These are phyloP conservation scores for Paecilomyces dactylethromorphus DNA, from an alignment of 2,329 filamentous ascomycete genomes.

Conservation along the genomic window DNA sequence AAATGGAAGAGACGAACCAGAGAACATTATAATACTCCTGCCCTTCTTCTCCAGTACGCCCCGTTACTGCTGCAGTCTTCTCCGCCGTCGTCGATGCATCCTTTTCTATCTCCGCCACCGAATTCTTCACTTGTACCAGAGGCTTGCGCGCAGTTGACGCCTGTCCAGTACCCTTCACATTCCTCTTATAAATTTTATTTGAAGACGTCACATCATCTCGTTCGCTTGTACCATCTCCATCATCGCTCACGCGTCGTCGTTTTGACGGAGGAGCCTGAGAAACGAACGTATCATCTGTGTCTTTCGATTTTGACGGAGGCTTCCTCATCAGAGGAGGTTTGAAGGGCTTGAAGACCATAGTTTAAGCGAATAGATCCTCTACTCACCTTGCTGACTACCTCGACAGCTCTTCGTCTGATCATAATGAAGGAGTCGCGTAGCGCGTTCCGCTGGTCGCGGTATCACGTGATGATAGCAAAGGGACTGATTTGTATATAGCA, in stretches of 20 bases:
- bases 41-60: slow-evolving; percentile 5
- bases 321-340: slow-evolving; percentile 38
- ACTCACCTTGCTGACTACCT: background rate
- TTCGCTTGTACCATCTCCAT: slow-evolving; percentile 7
- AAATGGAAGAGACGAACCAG: slow-evolving; percentile 28
- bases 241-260: slow-evolving; percentile 27
- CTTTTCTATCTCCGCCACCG: slow-evolving; percentile 5
- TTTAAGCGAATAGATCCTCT: background rate
- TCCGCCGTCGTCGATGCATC: background rate
- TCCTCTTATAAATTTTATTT: background rate
- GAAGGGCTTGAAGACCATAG: slow-evolving; percentile 42
- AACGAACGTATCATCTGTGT: slow-evolving; percentile 5
- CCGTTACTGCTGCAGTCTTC: background rate
- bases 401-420: background rate
- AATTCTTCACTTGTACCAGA: slow-evolving; percentile 24
- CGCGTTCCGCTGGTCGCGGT: background rate
- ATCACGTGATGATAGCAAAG: background rate
- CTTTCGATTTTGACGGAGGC: slow-evolving; percentile 3
- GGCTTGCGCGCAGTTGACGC: slow-evolving; percentile 18
- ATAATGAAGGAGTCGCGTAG: background rate
- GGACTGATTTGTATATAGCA: too few relatives aligned
- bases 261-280: slow-evolving; percentile 22
- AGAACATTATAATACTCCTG: slow-evolving; percentile 42
- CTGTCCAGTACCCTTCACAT: slow-evolving; percentile 4
- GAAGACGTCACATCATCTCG: background rate